Conservation (phyloP, 2,329 filamentous ascomycete species). For the Trichoderma endophyticum region DNA sequence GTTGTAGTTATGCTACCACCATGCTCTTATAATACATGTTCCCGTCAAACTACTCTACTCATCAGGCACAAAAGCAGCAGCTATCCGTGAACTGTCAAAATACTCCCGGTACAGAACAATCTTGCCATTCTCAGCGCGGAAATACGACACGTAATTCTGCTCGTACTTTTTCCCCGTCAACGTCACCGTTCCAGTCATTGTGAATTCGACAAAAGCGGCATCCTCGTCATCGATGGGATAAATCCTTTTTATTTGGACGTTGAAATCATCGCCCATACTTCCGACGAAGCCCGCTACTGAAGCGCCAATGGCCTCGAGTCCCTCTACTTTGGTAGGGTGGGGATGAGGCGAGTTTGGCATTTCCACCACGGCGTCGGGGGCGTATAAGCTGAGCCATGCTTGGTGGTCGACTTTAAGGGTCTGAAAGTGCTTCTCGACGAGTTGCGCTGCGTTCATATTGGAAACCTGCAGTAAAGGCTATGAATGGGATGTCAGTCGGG, state of each 20-base stretch:
- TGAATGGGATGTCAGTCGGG: background rate
- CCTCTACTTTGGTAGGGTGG: background rate
- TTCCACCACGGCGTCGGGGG: background rate
- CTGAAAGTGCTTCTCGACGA: background rate
- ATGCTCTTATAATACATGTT: background rate
- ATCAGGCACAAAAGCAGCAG: background rate
- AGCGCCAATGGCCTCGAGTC: background rate
- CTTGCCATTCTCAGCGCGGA: background rate
- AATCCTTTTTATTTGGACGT: background rate
- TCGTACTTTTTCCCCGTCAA: background rate
- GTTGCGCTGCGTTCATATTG: background rate
- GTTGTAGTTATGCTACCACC: background rate
- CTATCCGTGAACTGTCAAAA: background rate
- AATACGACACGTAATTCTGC: background rate
- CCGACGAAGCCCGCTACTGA: background rate
- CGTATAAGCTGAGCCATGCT: background rate
- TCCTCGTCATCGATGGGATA: background rate
- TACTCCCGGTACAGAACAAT: background rate
- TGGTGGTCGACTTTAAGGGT: background rate
- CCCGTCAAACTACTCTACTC: background rate
- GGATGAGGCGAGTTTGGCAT: background rate
- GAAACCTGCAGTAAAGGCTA: background rate
- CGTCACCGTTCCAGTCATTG: background rate
- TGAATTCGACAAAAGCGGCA: background rate
- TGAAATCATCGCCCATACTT: background rate